These are phyloP conservation scores for Clarireedia homoeocarpa DNA, from an alignment of 2,329 filamentous ascomycete species.

Conservation along the genomic window DNA sequence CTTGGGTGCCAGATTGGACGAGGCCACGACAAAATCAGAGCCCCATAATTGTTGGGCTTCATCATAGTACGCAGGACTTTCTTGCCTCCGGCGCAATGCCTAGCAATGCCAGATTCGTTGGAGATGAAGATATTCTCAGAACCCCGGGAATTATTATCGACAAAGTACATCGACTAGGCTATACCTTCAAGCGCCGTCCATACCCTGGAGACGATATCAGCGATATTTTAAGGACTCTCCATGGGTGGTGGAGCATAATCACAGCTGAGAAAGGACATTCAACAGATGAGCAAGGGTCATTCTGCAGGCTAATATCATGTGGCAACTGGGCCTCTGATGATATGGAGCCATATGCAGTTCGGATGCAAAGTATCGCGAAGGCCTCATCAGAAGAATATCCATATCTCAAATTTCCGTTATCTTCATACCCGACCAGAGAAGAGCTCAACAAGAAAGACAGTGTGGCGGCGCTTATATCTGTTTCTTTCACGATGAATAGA, in stretches of 20 bases:
- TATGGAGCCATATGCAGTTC: slow-evolving; percentile 11
- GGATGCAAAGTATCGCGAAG: slow-evolving; percentile 17
- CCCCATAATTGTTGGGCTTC: slow-evolving; percentile 15
- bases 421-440: not conserved
- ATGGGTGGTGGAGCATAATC: slow-evolving; percentile 24
- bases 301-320: slow-evolving; percentile 20
- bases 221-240: slow-evolving; percentile 14
- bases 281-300: slow-evolving; percentile 12
- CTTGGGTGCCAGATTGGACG: slow-evolving; percentile 24
- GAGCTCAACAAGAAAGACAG: slow-evolving; percentile 12
- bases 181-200: slow-evolving; percentile 12
- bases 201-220: slow-evolving; percentile 13
- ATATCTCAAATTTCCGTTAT: not conserved
- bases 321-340: slow-evolving; percentile 18
- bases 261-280: slow-evolving; percentile 7
- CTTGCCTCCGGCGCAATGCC: slow-evolving; percentile 15
- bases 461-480: slow-evolving; percentile 16
- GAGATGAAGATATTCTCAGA: slow-evolving; percentile 16
- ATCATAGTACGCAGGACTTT: slow-evolving; percentile 19
- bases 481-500: slow-evolving; percentile 20
- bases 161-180: slow-evolving; percentile 15
- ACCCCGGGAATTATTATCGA: slow-evolving; percentile 17
- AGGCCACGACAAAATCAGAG: slow-evolving; percentile 11
- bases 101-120: slow-evolving; percentile 12
- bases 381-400: not conserved